Base-by-base conservation (phyloP, 495 filamentous ascomycete species). In the Usnea hakonensis region DNA sequence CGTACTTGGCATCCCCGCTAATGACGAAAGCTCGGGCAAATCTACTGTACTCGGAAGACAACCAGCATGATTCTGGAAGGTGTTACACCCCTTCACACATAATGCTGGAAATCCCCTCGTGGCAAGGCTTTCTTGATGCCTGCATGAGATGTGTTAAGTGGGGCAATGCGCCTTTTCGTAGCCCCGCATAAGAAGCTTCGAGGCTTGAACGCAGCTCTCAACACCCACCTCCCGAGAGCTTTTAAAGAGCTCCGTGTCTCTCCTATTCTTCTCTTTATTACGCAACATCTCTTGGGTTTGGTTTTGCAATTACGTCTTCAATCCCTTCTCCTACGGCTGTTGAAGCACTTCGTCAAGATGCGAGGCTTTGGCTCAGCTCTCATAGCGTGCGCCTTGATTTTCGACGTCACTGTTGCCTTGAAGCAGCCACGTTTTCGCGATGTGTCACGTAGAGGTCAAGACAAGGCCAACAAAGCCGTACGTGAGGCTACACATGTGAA, bases 401-500 rank as follows among this genome's bases (percentile, higher is more conserved):
- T 61, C 9, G 40, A 61, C 23, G 37, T 53, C 37, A 40, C 53
- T 40, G 26, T 37, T 28, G 58, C 46, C 11, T 3, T 43, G 17
- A 54, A 52, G 26, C 58, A 30, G n/a, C 17, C 58, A 32, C 48
- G 21, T 32, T 23, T 61, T n/a, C 44, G 53, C n/a, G 19, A 48
- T 33, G 17, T 40, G 2, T 40, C 26, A 1, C 26, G 40, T n/a
- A 28, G 35, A 40, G 37, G 26, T 26, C 37, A 55, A 3, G 23
- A 28, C 8, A 32, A 52, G 26, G 58, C 48, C 35, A 28, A 52
- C 7, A 40, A 61, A 10, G 33, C 32, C 16, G 58, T 61, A 26
- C 58, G 10, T 21, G 58, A 61, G 5, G 58, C 58, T 55, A 54
- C 58, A 9, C 11, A 40, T 21, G 16, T 32, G 50, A 61, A 23